Evolutionary conservation across 352 stramenopile genomes (phyloP).

Genomic region (Globisporangium rhizosaccharum): DNA sequence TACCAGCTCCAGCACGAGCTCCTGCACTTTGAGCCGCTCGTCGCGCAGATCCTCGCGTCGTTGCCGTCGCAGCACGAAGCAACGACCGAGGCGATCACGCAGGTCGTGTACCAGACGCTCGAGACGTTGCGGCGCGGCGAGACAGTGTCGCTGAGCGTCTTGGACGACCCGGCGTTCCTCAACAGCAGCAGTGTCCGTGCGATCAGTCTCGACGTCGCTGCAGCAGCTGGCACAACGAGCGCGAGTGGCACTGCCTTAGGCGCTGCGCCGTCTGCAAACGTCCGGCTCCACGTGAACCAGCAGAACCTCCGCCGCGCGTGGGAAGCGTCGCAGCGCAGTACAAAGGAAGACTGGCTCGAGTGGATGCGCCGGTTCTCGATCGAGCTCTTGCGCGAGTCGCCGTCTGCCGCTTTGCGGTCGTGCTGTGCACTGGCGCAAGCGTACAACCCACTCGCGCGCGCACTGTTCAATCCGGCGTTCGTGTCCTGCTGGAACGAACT

Average conservation of each 20-base stretch:
- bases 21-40: slow-evolving; percentile 65
- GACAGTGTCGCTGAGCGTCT: slow-evolving; percentile 36
- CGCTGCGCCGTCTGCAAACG: slow-evolving; percentile 36
- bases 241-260: slow-evolving; percentile 22
- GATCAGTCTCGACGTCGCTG: slow-evolving; percentile 28
- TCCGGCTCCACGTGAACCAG: slow-evolving; percentile 90
- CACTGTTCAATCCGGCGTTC: slow-evolving; percentile 98
- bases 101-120: slow-evolving; percentile 44
- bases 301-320: slow-evolving; percentile 90
- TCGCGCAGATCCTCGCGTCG: slow-evolving; percentile 55
- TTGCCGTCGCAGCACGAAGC: slow-evolving; percentile 41
- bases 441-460: slow-evolving; percentile 94
- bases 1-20: slow-evolving; percentile 73
- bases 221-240: slow-evolving; percentile 18
- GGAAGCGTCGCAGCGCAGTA: slow-evolving; percentile 92
- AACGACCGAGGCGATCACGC: slow-evolving; percentile 37
- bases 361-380: slow-evolving; percentile 97
- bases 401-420: slow-evolving; percentile 90
- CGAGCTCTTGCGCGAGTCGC: slow-evolving; percentile 95
- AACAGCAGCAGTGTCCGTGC: slow-evolving; percentile 33
- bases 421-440: slow-evolving; percentile 93
- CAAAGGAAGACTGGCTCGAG: slow-evolving; percentile 94
- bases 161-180: slow-evolving; percentile 50
- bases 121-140: slow-evolving; percentile 45
- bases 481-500: slow-evolving; percentile 98